Evolutionary conservation across 345 rosid species (phyloP), one percentile per base, ranked within the genome.

Genomic region (Mallotus nudiflorus): DNA sequence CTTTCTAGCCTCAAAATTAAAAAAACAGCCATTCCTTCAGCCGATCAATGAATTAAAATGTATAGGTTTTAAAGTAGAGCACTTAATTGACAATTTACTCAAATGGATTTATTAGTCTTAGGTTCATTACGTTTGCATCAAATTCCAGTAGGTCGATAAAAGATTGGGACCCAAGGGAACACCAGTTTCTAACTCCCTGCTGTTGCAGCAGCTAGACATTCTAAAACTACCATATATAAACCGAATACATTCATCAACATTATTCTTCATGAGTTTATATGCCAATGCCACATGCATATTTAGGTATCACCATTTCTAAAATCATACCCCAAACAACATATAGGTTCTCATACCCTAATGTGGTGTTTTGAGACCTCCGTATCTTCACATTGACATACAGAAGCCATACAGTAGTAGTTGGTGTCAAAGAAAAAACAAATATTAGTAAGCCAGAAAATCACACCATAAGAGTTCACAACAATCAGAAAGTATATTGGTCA

Each of bases 191-290:
- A 52, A 42, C 16, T 66, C 40, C 28, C 44, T 0, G 35, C 46
- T 52, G 28, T 9, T 19, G 45, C 6, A n/a, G n/a, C 64, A n/a
- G n/a, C 64, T 45, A 29, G 37, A 48, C 49, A 39, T 22, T 6
- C 8, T 40, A 66, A 52, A 28, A 39, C 14, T 19, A 68, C n/a
- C n/a, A 46, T 11, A 46, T 44, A 28, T 2, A 37, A 55, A 31
- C 42, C 1, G 19, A 19, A 44, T 27, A 58, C 37, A 33, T 29
- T 18, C 25, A 28, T 60, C 67, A 6, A 24, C n/a, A 40, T 16
- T 46, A 57, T 44, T 67, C 56, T 65, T 50, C 24, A 71, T n/a
- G 19, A 25, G 54, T 9, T 19, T 16, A 63, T 37, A 54, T 31
- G 29, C 64, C 33, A 24, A 29, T 44, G 25, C 25, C 15, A 39